phyloP scores from a whole-genome alignment of 768 basidiomycete genomes.

The Mycena latifolia region DNA sequence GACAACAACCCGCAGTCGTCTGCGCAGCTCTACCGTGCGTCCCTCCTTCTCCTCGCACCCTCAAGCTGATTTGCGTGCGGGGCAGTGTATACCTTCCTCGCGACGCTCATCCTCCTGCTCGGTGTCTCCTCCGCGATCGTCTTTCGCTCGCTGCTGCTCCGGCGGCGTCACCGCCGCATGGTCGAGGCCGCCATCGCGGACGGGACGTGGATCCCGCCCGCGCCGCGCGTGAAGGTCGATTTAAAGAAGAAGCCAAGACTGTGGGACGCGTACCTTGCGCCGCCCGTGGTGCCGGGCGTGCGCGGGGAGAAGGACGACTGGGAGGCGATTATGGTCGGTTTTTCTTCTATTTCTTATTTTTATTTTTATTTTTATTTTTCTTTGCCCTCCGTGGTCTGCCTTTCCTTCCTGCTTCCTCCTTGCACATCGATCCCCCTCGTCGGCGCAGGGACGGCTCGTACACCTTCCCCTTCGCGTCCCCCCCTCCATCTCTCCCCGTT shows the following conservation, averaged over 20 bases:
- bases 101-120: constrained; percentile 77
- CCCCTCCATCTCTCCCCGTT: too few species aligned
- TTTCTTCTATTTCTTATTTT: neutral
- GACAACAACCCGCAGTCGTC: too few species aligned
- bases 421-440: too few species aligned
- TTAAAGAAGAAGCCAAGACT: constrained; percentile 60
- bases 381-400: too few species aligned
- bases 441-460: too few species aligned
- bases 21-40: too few species aligned
- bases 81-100: constrained; percentile 58
- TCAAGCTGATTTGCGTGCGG: too few species aligned
- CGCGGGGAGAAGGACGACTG: constrained; percentile 29
- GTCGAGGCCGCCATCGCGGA: constrained; percentile 75
- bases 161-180: constrained; percentile 68
- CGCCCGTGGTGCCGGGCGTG: constrained; percentile 14
- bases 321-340: constrained; percentile 25
- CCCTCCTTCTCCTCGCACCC: neutral
- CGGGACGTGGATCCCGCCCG: constrained; percentile 68
- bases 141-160: constrained; percentile 71
- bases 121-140: constrained; percentile 78
- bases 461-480: too few species aligned
- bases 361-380: too few species aligned
- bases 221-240: constrained; percentile 51
- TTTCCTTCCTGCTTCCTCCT: too few species aligned
- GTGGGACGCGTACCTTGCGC: constrained; percentile 59